Percentiles rank a stretch among this genome's conserved stretches.
These are phyloP conservation scores for Penicillium malachiteum DNA, from an alignment of 495 filamentous ascomycete species.

Conservation along the genomic window DNA sequence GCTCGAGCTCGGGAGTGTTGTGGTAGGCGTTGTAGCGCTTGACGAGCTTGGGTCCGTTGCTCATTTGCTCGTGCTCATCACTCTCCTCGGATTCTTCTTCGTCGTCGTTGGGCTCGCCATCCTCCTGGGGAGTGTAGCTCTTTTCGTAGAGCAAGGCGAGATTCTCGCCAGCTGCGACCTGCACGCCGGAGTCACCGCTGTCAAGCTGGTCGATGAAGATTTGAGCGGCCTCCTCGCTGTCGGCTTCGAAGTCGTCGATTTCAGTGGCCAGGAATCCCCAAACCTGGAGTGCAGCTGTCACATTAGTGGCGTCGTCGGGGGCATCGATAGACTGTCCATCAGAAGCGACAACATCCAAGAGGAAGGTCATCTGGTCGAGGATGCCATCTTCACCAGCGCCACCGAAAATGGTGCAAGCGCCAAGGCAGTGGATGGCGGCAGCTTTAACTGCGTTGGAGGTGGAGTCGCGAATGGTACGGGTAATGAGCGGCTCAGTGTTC, in stretches of 20 bases:
- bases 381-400: conserved; percentile 71
- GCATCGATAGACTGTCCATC: conserved; percentile 78
- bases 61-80: conserved; percentile 50
- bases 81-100: conserved; percentile 50
- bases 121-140: conserved; percentile 60
- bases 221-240: conserved; percentile 74
- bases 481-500: conserved; percentile 60
- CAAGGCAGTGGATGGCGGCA: conserved; percentile 72
- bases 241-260: conserved; percentile 73
- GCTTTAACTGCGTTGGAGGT: conserved; percentile 64
- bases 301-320: conserved; percentile 69
- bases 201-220: conserved; percentile 89
- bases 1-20: conserved; percentile 52
- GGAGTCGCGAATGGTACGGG: conserved; percentile 68
- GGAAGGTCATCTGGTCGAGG: conserved; percentile 74
- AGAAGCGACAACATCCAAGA: conserved; percentile 82
- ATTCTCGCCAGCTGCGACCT: conserved; percentile 84
- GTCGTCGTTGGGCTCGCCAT: conserved; percentile 57
- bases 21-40: conserved; percentile 59
- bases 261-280: conserved; percentile 88
- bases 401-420: conserved; percentile 71
- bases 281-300: conserved; percentile 78
- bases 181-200: conserved; percentile 70
- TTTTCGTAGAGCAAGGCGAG: conserved; percentile 90
- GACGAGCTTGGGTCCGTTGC: conserved; percentile 59